A percentile compares a stretch with the other conserved stretches of the same genome.
Evolutionary conservation across 2,329 filamentous ascomycete species (phyloP).

Genomic region (Pseudopithomyces maydicus): DNA sequence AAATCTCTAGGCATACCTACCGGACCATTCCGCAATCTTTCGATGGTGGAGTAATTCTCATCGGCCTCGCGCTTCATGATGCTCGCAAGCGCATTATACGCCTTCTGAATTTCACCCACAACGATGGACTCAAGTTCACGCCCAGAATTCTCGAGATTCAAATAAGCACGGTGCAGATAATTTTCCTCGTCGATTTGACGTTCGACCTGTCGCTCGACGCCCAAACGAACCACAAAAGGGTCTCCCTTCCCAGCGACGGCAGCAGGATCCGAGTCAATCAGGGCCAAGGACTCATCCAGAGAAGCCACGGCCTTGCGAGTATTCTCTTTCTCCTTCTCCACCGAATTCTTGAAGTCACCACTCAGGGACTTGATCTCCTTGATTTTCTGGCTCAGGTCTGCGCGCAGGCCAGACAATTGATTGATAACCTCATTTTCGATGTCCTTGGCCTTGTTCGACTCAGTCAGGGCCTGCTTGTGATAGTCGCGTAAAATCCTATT

Average conservation of each 20-base stretch:
- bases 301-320: constrained; percentile 79
- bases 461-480: constrained; percentile 78
- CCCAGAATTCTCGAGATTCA: constrained; percentile 92
- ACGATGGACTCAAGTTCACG: constrained; percentile 96
- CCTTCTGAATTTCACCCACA: constrained; percentile 96
- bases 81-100: constrained; percentile 90
- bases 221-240: constrained; percentile 83
- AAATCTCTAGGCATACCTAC: constrained; percentile 92
- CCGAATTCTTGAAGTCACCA: constrained; percentile 94
- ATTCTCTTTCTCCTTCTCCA: constrained; percentile 90
- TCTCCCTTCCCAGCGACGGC: constrained; percentile 84
- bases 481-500: constrained; percentile 79
- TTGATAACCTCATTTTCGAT: constrained; percentile 91
- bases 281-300: constrained; percentile 80
- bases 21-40: constrained; percentile 81
- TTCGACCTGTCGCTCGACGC: constrained; percentile 88
- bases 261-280: constrained; percentile 77
- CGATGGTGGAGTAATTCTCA: constrained; percentile 75
- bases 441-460: constrained; percentile 86
- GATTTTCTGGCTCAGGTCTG: constrained; percentile 91
- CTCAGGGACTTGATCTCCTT: constrained; percentile 96
- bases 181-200: constrained; percentile 96
- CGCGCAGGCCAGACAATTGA: constrained; percentile 82
- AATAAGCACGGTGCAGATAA: constrained; percentile 90
- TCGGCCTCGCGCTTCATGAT: constrained; percentile 92